A percentile compares a stretch with the other conserved stretches of the same genome.
Evolutionary conservation across 768 basidiomycete species (phyloP).

Genomic region (Collybia sordida): DNA sequence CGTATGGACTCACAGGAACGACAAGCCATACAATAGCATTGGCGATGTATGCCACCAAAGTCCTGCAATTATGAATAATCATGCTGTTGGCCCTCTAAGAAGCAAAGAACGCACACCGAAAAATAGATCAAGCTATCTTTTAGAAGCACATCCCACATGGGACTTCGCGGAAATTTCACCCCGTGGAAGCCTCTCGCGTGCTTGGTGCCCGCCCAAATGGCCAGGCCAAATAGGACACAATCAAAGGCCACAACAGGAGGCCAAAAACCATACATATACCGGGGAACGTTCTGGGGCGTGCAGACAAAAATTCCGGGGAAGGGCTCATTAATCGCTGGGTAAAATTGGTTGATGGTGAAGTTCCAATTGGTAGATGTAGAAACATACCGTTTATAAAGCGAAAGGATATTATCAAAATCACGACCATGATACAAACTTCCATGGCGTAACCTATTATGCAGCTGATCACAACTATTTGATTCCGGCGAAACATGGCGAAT

Average conservation of each 20-base stretch:
- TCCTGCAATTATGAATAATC: constrained; percentile 9
- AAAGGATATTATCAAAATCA: constrained; percentile 13
- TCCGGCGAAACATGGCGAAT: constrained; percentile 19
- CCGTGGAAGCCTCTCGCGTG: constrained; percentile 8
- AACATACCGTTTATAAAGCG: constrained; percentile 12
- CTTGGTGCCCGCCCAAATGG: constrained; percentile 14
- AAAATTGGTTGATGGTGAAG: background rate
- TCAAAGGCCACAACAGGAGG: constrained; percentile 22
- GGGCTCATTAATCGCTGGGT: constrained; percentile 9
- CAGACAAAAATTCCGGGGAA: constrained; percentile 14
- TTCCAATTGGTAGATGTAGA: background rate
- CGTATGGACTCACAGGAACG: constrained; percentile 14
- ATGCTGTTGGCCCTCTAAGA: background rate
- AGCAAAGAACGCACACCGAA: constrained; percentile 19
- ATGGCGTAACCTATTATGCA: constrained; percentile 11
- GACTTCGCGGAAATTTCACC: constrained; percentile 3
- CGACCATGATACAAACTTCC: constrained; percentile 15
- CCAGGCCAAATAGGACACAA: constrained; percentile 17
- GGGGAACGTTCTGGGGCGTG: constrained; percentile 14
- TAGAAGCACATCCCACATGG: constrained; percentile 20
- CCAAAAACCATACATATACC: constrained; percentile 21
- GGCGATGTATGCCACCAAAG: constrained; percentile 14
- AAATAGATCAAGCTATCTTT: constrained; percentile 25
- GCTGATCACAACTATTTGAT: constrained; percentile 9
- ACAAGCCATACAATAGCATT: constrained; percentile 19